phyloP scores from a whole-genome alignment of 306 rosid genomes.

The Castanospermum australe region DNA sequence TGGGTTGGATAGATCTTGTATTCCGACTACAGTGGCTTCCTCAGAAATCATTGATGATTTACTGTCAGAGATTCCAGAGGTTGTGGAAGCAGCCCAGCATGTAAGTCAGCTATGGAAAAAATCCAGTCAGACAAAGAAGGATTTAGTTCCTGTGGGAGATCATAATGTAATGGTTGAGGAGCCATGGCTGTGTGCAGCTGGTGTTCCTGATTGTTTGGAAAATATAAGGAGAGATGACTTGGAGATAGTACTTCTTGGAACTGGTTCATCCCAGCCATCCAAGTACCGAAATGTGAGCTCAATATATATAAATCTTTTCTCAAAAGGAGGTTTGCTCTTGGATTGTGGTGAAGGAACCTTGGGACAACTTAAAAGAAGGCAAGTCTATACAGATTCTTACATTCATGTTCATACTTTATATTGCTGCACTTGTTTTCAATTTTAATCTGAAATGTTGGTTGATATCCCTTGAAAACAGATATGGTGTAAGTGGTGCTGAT shows the following conservation, averaged over 20 bases:
- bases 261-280: conserved; percentile 97
- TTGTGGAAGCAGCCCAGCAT: conserved; percentile 65
- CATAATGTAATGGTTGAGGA: conserved; percentile 58
- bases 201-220: conserved; percentile 75
- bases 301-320: conserved; percentile 78
- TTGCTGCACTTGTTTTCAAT: conserved; percentile 4
- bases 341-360: conserved; percentile 97
- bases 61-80: conserved; percentile 77
- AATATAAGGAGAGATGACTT: conserved; percentile 82
- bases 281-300: conserved; percentile 93
- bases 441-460: conserved; percentile 24
- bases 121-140: conserved; percentile 41
- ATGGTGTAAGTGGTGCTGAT: conserved; percentile 83
- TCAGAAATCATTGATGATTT: conserved; percentile 63
- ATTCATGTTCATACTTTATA: neutral
- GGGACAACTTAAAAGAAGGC: conserved; percentile 95
- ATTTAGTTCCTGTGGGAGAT: conserved; percentile 33
- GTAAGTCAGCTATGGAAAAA: conserved; percentile 62
- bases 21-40: conserved; percentile 53
- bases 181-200: conserved; percentile 68
- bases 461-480: conserved; percentile 54
- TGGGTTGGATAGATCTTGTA: conserved; percentile 78
- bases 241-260: conserved; percentile 96
- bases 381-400: conserved; percentile 7
- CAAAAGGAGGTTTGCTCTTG: conserved; percentile 79